Evolutionary conservation across 257 asterid species (phyloP), one percentile per base, ranked within the genome.

Genomic region (Hygrophila difformis): DNA sequence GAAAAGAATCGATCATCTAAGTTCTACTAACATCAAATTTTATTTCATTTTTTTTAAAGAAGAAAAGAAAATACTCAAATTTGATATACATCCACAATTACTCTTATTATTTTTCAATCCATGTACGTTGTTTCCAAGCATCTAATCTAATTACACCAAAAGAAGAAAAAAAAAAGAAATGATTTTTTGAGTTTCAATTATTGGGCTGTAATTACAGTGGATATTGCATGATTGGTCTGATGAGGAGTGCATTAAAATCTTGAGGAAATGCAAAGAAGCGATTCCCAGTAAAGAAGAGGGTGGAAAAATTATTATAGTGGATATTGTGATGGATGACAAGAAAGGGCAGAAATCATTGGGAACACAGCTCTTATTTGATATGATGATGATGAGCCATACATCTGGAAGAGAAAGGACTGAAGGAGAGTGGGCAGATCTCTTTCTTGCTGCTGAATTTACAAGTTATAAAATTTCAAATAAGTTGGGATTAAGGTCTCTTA

Each of bases 401-500:
- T 24, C 18, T 1, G 62, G 68, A 4, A 47, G 8, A 26, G 53
- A 62, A 28, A 47, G 68, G 16, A 35, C n/a, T 5, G 62, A 62
- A 37, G 12, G 20, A 31, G 53, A 54, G 33, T 54, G 62, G 62
- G 51, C 13, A 31, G 24, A 31, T 2, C 24, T 62, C 17, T 62
- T 54, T 33, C 14, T 5, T n/a, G 62, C 42, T 8, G 57, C 53
- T 23, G 62, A 52, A 2, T 53, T 54, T 21, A 48, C 12, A 21
- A 23, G 10, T 12, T 62, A 55, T 41, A 31, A 62, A 23, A 40
- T 62, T 15, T 39, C 22, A 2, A 29, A 28, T 3, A 6, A 16
- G 4, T 12, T 48, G 6, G 68, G 68, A 8, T 3, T 48, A 5
- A 29, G 57, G 24, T 47, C 63, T 16, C 26, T 55, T 1, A 48